These are phyloP conservation scores for Albugo candida DNA, from an alignment of 352 stramenopile genomes.

Conservation along the genomic window DNA sequence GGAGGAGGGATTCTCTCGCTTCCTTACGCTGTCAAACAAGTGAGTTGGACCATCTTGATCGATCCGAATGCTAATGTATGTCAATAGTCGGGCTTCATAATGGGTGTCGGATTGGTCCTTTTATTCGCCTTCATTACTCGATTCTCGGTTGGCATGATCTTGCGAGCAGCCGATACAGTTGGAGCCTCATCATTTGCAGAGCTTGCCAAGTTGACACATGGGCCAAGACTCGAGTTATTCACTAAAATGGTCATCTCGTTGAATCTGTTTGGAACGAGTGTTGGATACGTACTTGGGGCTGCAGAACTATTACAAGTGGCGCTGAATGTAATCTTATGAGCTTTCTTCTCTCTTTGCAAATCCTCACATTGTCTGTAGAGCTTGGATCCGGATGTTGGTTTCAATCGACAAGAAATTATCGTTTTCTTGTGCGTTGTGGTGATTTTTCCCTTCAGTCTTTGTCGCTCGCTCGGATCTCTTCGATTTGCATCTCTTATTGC, in stretches of 20 bases:
- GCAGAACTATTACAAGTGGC: constrained; percentile 56
- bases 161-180: constrained; percentile 52
- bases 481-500: constrained; percentile 78
- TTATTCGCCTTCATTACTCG: constrained; percentile 51
- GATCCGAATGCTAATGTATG: neutral
- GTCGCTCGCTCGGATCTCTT: constrained; percentile 63
- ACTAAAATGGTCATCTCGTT: constrained; percentile 64
- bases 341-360: neutral
- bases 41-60: constrained; percentile 1
- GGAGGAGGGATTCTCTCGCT: constrained; percentile 64
- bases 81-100: constrained; percentile 25
- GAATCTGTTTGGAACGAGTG: constrained; percentile 75
- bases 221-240: constrained; percentile 37
- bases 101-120: constrained; percentile 50
- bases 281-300: constrained; percentile 68
- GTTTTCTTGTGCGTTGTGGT: constrained; percentile 34
- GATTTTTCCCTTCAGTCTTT: constrained; percentile 61
- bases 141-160: constrained; percentile 62
- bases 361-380: constrained; percentile 18
- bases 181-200: constrained; percentile 72
- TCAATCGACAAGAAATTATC: constrained; percentile 48
- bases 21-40: constrained; percentile 59
- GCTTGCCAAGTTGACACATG: constrained; percentile 40
- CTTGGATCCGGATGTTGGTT: constrained; percentile 20
- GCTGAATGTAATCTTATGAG: constrained; percentile 16